Percentiles rank a stretch among this genome's conserved stretches.
Evolutionary conservation across 441 rosid genomes (phyloP).

Genomic region (Metrosideros polymorpha): DNA sequence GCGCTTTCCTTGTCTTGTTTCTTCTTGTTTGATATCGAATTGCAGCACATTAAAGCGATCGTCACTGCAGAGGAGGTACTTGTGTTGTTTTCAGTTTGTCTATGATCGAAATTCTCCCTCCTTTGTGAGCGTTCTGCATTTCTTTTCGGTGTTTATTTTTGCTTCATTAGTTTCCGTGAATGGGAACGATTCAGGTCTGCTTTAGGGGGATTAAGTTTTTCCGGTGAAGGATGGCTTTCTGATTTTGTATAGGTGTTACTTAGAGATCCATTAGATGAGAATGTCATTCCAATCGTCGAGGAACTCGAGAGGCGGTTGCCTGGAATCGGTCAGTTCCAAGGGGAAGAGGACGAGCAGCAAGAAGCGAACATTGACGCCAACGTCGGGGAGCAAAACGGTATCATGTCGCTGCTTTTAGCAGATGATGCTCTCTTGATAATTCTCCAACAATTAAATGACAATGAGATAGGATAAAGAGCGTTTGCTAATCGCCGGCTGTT

Average conservation of each 20-base stretch:
- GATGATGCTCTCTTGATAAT: background rate
- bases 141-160: background rate
- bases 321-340: constrained; percentile 6
- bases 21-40: background rate
- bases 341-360: constrained; percentile 45
- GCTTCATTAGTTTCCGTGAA: background rate
- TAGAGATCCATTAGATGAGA: constrained; percentile 74
- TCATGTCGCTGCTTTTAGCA: background rate
- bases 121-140: background rate
- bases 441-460: background rate
- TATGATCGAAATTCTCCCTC: background rate
- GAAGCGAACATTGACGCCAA: constrained; percentile 50
- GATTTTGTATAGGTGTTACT: constrained; percentile 49
- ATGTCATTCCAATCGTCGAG: constrained; percentile 78
- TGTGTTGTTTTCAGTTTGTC: background rate
- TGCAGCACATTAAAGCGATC: constrained; percentile 2
- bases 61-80: constrained; percentile 3
- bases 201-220: background rate
- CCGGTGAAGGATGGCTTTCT: background rate
- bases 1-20: background rate
- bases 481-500: background rate
- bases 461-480: background rate
- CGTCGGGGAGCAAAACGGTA: constrained; percentile 84
- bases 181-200: background rate
- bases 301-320: constrained; percentile 86